Conservation (phyloP, 179 eudicot genomes). For the Gypsophila paniculata region DNA sequence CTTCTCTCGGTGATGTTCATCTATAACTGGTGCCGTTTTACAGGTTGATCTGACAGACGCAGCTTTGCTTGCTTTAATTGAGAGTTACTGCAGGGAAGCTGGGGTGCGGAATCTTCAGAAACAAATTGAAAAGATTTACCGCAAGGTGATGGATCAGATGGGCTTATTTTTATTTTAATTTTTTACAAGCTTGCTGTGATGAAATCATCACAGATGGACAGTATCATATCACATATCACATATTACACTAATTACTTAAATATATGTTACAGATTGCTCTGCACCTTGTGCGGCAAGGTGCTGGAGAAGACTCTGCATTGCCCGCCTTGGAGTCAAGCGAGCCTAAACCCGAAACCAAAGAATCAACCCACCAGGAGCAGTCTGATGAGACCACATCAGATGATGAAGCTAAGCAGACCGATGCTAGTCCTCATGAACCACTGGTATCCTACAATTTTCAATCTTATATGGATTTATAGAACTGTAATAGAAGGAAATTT, state of each 20-base stretch:
- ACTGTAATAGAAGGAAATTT: not conserved
- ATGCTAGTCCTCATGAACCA: constrained; percentile 29
- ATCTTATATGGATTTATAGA: not conserved
- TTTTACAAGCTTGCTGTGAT: not conserved
- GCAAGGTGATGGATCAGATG: constrained; percentile 58
- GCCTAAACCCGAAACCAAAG: constrained; percentile 31
- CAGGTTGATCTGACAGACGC: constrained; percentile 93
- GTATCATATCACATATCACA: not conserved
- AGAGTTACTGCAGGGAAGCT: constrained; percentile 96
- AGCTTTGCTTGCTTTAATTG: constrained; percentile 87
- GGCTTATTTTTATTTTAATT: not conserved
- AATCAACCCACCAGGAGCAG: constrained; percentile 6
- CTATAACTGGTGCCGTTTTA: constrained; percentile 15
- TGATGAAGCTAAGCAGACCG: constrained; percentile 28
- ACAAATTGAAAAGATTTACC: constrained; percentile 95
- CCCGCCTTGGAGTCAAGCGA: constrained; percentile 25
- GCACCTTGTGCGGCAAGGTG: constrained; percentile 69
- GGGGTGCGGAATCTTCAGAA: constrained; percentile 98
- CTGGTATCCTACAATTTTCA: constrained; percentile 39
- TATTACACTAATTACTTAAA: not conserved
- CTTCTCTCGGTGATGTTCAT: not conserved
- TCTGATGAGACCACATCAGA: constrained; percentile 27
- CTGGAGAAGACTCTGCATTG: constrained; percentile 29
- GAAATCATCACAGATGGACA: constrained; percentile 13
- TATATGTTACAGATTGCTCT: constrained; percentile 66